A percentile compares a stretch with the other conserved stretches of the same genome.
Conservation (phyloP, 2,329 filamentous ascomycete genomes). For the Phaeosphaeria sp. region DNA sequence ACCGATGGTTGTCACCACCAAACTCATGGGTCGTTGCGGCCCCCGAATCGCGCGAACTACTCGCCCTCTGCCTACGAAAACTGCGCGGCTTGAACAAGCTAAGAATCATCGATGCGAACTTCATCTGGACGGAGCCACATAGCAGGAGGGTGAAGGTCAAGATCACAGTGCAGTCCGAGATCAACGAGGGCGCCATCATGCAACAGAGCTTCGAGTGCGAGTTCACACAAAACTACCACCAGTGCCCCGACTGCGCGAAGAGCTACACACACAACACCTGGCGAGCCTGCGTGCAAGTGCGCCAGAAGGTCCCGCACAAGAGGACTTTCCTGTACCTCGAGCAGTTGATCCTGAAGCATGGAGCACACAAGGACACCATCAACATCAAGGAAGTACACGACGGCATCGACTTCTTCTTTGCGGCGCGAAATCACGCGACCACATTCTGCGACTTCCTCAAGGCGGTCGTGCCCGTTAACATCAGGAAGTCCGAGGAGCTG, state of each 20-base stretch:
- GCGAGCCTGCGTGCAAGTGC: conserved; percentile 90
- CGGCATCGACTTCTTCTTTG: conserved; percentile 95
- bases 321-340: conserved; percentile 84
- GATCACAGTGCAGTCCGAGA: conserved; percentile 85
- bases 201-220: conserved; percentile 97
- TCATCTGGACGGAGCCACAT: conserved; percentile 98
- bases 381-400: conserved; percentile 98
- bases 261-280: conserved; percentile 97
- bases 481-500: conserved; percentile 88
- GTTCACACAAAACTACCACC: conserved; percentile 88
- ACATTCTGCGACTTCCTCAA: conserved; percentile 90
- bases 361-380: conserved; percentile 80
- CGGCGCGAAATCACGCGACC: conserved; percentile 87
- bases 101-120: conserved; percentile 92
- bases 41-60: conserved; percentile 88
- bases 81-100: conserved; percentile 86
- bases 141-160: conserved; percentile 92
- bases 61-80: conserved; percentile 90
- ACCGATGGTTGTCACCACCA: conserved; percentile 87
- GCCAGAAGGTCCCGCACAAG: conserved; percentile 97
- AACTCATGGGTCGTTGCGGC: conserved; percentile 83
- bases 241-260: conserved; percentile 88
- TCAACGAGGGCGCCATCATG: conserved; percentile 71
- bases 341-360: conserved; percentile 94
- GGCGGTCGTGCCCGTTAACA: conserved; percentile 78